Percentiles rank a stretch among this genome's conserved stretches.
These are phyloP conservation scores for Russula olivacea DNA, from an alignment of 768 basidiomycete genomes.

Conservation along the genomic window DNA sequence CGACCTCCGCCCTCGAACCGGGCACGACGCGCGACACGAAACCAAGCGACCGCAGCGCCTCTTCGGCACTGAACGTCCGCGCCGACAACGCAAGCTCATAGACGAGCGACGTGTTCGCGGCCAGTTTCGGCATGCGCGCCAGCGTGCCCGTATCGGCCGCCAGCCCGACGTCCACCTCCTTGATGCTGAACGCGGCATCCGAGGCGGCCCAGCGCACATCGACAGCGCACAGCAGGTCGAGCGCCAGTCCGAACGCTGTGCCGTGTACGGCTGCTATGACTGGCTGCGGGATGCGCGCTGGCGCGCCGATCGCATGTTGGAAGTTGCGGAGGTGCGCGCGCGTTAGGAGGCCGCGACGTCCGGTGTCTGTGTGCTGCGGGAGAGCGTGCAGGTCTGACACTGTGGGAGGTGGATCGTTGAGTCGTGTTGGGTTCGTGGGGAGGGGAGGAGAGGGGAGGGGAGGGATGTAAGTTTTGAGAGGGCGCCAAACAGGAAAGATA, in stretches of 20 bases:
- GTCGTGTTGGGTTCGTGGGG: background rate
- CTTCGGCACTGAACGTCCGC: conserved; percentile 58
- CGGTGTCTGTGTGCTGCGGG: conserved; percentile 39
- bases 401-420: background rate
- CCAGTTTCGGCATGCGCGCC: conserved; percentile 72
- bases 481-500: background rate
- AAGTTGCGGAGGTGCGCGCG: conserved; percentile 49
- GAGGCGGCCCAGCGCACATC: conserved; percentile 74
- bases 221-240: conserved; percentile 71
- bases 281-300: conserved; percentile 66
- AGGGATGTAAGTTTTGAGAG: background rate
- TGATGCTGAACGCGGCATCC: conserved; percentile 61
- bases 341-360: conserved; percentile 45
- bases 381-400: conserved; percentile 29
- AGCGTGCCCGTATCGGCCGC: conserved; percentile 87
- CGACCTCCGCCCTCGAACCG: conserved; percentile 62
- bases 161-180: conserved; percentile 82
- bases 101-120: conserved; percentile 64
- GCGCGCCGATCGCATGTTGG: conserved; percentile 63
- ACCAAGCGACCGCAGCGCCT: conserved; percentile 60
- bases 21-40: conserved; percentile 60
- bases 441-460: no score
- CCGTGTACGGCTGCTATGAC: conserved; percentile 83
- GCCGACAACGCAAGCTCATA: conserved; percentile 75
- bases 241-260: conserved; percentile 63